Percentiles rank a stretch among this genome's conserved stretches.
Conservation (phyloP, 2,329 filamentous ascomycete species). For the Beauveria sp. region DNA sequence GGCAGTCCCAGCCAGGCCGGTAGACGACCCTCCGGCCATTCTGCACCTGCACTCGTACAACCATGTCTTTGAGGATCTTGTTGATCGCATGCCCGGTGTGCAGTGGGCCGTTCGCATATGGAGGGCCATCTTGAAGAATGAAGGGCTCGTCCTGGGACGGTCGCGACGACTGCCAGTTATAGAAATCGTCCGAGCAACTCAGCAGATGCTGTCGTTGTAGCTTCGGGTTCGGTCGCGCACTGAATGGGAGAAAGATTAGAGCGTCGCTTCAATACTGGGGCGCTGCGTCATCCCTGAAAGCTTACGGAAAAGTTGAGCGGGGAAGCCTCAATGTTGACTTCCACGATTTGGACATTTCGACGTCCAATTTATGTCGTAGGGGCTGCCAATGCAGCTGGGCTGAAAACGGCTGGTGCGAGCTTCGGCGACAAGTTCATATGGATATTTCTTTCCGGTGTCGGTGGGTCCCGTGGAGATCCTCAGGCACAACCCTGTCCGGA, state of each 20-base stretch:
- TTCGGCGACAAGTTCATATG: neutral
- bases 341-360: constrained; percentile 53
- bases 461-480: neutral
- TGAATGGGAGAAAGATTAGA: constrained; percentile 20
- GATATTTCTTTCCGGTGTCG: neutral
- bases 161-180: constrained; percentile 69
- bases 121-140: constrained; percentile 87
- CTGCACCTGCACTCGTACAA: constrained; percentile 72
- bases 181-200: constrained; percentile 79
- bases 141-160: constrained; percentile 56
- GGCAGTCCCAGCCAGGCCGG: constrained; percentile 93
- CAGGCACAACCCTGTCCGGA: neutral
- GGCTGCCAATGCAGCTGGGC: constrained; percentile 2
- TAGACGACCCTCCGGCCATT: constrained; percentile 66
- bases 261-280: neutral
- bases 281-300: neutral
- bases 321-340: constrained; percentile 68
- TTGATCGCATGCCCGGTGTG: constrained; percentile 95
- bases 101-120: constrained; percentile 87
- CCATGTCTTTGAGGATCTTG: constrained; percentile 94
- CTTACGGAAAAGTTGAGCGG: constrained; percentile 64
- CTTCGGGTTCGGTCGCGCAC: constrained; percentile 43
- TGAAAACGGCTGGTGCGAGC: neutral
- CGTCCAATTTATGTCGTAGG: constrained; percentile 21
- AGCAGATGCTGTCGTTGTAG: constrained; percentile 54